Evolutionary conservation across 179 eudicot genomes (phyloP), one percentile per base, ranked within the genome.

Genomic region (Dionaea muscipula): DNA sequence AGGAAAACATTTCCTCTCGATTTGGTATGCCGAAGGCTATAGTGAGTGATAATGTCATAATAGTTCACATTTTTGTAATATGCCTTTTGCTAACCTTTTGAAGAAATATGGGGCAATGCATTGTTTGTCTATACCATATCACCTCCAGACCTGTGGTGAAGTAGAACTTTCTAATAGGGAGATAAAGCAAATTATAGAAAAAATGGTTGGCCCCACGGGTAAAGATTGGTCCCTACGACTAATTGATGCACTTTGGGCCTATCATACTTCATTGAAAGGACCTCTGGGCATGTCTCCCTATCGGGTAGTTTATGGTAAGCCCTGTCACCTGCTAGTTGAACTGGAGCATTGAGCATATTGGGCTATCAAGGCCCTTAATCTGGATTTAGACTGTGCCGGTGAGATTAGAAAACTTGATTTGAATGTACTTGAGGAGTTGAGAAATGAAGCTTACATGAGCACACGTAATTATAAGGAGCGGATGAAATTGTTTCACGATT

Each of bases 241-340:
- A 18, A 22, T 23, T 51, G 49, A 60, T 50, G 57, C 56, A 2
- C 18, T 60, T 3, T 60, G 26, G 64, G 49, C 49, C 15, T 56
- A 56, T 41, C 1, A 36, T 3, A 43, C 49, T 16, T 22, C 60
- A 1, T 56, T 23, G 6, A 39, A 56, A 49, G 40, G 40, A 0
- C 49, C 40, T 4, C 13, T 51, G 0, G 57, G 50, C 12, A 60
- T 43, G 26, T n/a, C 39, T 0, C 49, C 64, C 1, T 60, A 37
- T 19, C 6, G 40, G 38, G 12, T 60, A 4, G 26, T 39, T 5
- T 60, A 6, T 50, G 39, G 50, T 6, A 50, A 60, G 28, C 1
- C 26, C 0, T 51, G 48, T 25, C 48, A 51, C 31, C 48, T 38
- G 0, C 49, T 12, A 1, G 56, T 51, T 0, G 56, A 37, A 37